Percentiles rank a stretch among this genome's conserved stretches.
These are phyloP conservation scores for Sarcomyxa edulis DNA, from an alignment of 768 basidiomycete genomes.

Conservation along the genomic window DNA sequence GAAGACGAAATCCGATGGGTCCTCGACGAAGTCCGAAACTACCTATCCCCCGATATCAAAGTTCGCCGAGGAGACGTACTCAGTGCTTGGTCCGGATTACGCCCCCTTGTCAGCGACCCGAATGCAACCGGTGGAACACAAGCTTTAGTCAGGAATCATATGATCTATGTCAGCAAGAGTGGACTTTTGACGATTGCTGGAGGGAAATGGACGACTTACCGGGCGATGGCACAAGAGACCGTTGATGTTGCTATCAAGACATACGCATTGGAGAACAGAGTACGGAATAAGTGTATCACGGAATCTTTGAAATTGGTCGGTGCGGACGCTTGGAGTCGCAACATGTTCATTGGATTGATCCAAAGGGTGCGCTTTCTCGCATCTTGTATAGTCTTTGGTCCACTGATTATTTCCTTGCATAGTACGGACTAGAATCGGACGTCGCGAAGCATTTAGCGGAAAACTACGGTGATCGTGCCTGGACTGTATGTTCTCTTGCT, in stretches of 20 bases:
- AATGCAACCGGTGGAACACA: slow-evolving; percentile 57
- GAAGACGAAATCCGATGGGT: slow-evolving; percentile 99
- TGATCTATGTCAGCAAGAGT: slow-evolving; percentile 77
- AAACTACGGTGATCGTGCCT: slow-evolving; percentile 94
- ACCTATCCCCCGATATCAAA: slow-evolving; percentile 88
- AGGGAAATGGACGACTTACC: slow-evolving; percentile 98
- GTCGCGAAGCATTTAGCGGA: slow-evolving; percentile 92
- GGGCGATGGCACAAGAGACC: slow-evolving; percentile 93
- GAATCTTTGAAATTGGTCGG: slow-evolving; percentile 80
- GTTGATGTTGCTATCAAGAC: slow-evolving; percentile 82
- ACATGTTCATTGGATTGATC: slow-evolving; percentile 95
- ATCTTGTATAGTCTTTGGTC: neutral
- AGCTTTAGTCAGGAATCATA: slow-evolving; percentile 87
- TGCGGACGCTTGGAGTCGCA: slow-evolving; percentile 89
- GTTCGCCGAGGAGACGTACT: slow-evolving; percentile 93
- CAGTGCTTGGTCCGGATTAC: slow-evolving; percentile 89
- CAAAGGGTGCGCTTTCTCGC: slow-evolving; percentile 57
- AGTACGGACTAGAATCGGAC: slow-evolving; percentile 90
- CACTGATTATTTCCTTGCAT: neutral
- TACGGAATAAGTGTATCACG: slow-evolving; percentile 67
- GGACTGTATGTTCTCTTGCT: slow-evolving; percentile 85
- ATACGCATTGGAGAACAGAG: slow-evolving; percentile 57
- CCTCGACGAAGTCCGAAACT: slow-evolving; percentile 85
- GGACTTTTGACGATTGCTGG: slow-evolving; percentile 93
- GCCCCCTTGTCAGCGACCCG: slow-evolving; percentile 87